Percentiles rank a stretch among this genome's conserved stretches.
Evolutionary conservation across 2,329 filamentous ascomycete species (phyloP).

Genomic region (Fusarium musae): DNA sequence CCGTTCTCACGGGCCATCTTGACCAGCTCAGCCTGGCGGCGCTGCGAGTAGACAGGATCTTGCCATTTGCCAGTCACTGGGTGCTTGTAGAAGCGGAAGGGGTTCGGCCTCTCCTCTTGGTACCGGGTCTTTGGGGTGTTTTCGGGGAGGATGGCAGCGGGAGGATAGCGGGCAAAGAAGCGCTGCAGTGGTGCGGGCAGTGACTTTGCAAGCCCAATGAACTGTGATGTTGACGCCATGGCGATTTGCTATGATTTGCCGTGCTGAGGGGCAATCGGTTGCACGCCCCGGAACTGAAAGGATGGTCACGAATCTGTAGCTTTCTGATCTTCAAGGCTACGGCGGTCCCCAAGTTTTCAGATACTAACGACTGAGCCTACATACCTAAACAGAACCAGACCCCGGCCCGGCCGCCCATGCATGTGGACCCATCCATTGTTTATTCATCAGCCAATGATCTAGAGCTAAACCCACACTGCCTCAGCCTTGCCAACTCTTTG

Average conservation of each 20-base stretch:
- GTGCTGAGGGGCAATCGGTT: conserved; percentile 34
- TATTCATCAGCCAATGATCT: conserved; percentile 9
- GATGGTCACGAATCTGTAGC: conserved; percentile 14
- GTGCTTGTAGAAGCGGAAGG: conserved; percentile 84
- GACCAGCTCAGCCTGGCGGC: conserved; percentile 89
- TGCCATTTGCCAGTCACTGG: conserved; percentile 84
- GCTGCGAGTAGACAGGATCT: conserved; percentile 82
- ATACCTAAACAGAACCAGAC: not conserved
- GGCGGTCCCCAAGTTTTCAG: conserved; percentile 33
- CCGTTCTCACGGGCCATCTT: conserved; percentile 84
- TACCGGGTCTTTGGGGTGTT: conserved; percentile 59
- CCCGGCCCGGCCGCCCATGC: not conserved
- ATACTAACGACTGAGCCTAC: not conserved
- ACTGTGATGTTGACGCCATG: conserved; percentile 53
- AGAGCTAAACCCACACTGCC: not conserved
- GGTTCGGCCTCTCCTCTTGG: conserved; percentile 73
- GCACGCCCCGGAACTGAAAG: conserved; percentile 11
- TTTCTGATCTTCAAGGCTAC: conserved; percentile 37
- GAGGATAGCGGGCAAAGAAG: conserved; percentile 92
- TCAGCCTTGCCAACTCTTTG: conserved; percentile 38
- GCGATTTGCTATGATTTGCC: conserved; percentile 27
- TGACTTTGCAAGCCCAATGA: conserved; percentile 71
- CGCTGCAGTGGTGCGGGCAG: conserved; percentile 82
- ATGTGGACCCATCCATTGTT: conserved; percentile 1
- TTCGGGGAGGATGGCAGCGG: conserved; percentile 67